A percentile compares a stretch with the other conserved stretches of the same genome.
Evolutionary conservation across 2,329 filamentous ascomycete species (phyloP).

Genomic region (Aspergillus japonicus): DNA sequence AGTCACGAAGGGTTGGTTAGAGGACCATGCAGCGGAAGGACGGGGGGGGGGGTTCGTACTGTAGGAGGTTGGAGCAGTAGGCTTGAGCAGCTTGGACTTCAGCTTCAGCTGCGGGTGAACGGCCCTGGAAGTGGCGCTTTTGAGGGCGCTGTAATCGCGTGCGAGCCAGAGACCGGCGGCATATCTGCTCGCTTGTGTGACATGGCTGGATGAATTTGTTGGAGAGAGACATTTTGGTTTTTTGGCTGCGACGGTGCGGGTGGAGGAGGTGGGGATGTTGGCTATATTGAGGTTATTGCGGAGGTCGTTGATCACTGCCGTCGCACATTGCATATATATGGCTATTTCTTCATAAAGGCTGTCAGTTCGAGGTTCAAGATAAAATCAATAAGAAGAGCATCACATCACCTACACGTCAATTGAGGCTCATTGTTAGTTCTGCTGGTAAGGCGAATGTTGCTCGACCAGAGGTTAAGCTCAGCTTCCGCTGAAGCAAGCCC

Average conservation of each 20-base stretch:
- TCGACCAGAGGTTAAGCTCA: background rate
- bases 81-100: slow-evolving; percentile 56
- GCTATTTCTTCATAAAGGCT: background rate
- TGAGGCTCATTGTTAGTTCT: background rate
- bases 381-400: too few species aligned
- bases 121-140: slow-evolving; percentile 23
- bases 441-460: background rate
- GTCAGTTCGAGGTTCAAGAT: background rate
- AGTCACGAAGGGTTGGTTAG: background rate
- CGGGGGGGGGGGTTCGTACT: slow-evolving; percentile 36
- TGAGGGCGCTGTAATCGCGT: slow-evolving; percentile 15
- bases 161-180: slow-evolving; percentile 1
- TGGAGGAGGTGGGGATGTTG: background rate
- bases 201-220: slow-evolving; percentile 22
- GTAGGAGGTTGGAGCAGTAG: slow-evolving; percentile 61
- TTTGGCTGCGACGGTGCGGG: background rate
- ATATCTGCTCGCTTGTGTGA: slow-evolving; percentile 19
- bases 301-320: background rate
- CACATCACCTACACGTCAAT: background rate
- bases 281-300: background rate
- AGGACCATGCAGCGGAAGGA: background rate
- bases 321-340: background rate
- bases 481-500: background rate
- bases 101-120: slow-evolving; percentile 33
- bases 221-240: slow-evolving; percentile 15